Evolutionary conservation across 139 green algal genomes (phyloP), one percentile per base, ranked within the genome.

Genomic region (Microglena sp.): DNA sequence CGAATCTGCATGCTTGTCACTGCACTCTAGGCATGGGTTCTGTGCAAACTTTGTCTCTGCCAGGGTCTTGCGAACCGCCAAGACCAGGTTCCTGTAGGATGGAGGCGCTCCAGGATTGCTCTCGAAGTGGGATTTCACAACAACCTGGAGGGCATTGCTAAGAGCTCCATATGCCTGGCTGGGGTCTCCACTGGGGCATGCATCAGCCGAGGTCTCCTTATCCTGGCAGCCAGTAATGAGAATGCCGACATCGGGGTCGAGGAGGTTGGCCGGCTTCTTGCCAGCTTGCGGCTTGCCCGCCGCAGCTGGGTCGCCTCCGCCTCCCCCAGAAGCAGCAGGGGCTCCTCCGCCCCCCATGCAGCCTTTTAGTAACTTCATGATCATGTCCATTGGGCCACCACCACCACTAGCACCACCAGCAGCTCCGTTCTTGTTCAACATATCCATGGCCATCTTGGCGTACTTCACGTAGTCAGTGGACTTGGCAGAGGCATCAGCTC

Each of bases 1-100:
- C 26, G 55, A 33, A 50, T 86, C 76, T 15, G 80, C 81, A 64
- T 81, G 71, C 4, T 21, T n/a, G 3, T 58, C 15, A 34, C 64
- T 74, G 73, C 82, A 86, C 73, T 88, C 82, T 46, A 88, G 70
- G 73, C 82, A 88, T 5, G 82, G 82, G 70, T 86, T 86, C 76
- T 88, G 82, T 2, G 60, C 43, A 68, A 79, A 86, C 15, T 68
- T 28, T 0, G 64, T 65, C 40, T 79, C 62, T 45, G n/a, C 33
- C 26, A 88, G 71, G 28, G 68, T 55, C n/a, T 79, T 54, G 6
- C 82, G 73, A 21, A 88, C 70, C 1, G 50, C 60, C 6, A 68
- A 56, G 5, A 86, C 82, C 35, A 88, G 62, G 33, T 77, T 73
- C 43, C 68, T 61, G 60, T 78, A 79, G 1, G 78, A 76, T 36